These are phyloP conservation scores for Taphrina betulina DNA, from an alignment of 1,139 yeast species.

Conservation along the genomic window DNA sequence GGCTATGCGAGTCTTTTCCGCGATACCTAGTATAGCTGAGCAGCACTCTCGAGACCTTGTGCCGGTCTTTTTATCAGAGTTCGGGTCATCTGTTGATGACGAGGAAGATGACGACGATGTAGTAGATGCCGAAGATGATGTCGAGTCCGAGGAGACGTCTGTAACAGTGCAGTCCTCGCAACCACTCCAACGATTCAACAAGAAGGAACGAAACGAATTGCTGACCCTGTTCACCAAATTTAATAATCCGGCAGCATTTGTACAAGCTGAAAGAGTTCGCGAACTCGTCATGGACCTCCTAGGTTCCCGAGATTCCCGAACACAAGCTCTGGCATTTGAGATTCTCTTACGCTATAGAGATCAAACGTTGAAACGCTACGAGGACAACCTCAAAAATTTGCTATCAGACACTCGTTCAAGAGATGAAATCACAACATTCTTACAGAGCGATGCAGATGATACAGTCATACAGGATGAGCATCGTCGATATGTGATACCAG, in stretches of 20 bases:
- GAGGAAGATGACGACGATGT: constrained; percentile 41
- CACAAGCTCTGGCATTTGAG: constrained; percentile 71
- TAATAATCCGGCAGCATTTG: constrained; percentile 56
- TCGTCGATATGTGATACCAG: constrained; percentile 60
- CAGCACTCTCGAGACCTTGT: constrained; percentile 56
- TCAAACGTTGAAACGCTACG: constrained; percentile 61
- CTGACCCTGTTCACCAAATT: constrained; percentile 65
- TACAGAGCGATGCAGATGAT: constrained; percentile 51
- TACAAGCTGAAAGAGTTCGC: constrained; percentile 55
- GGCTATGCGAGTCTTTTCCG: constrained; percentile 53
- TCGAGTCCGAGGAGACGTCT: constrained; percentile 34
- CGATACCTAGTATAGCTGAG: constrained; percentile 68
- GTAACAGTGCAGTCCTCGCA: too few species aligned
- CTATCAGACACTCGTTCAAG: constrained; percentile 80
- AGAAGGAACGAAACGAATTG: constrained; percentile 62
- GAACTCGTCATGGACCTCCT: constrained; percentile 57
- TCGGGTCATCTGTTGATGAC: constrained; percentile 11
- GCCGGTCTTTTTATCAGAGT: constrained; percentile 52
- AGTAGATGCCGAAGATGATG: constrained; percentile 40
- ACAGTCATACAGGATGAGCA: constrained; percentile 63
- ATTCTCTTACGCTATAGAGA: constrained; percentile 69
- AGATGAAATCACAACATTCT: constrained; percentile 73
- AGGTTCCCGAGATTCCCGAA: constrained; percentile 59
- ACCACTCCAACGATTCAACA: constrained; percentile 14
- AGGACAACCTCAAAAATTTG: constrained; percentile 69